Percentiles rank a stretch among this genome's conserved stretches.
phyloP scores from a whole-genome alignment of 2,329 filamentous ascomycete genomes.

The Lachnellula subtilissima region DNA sequence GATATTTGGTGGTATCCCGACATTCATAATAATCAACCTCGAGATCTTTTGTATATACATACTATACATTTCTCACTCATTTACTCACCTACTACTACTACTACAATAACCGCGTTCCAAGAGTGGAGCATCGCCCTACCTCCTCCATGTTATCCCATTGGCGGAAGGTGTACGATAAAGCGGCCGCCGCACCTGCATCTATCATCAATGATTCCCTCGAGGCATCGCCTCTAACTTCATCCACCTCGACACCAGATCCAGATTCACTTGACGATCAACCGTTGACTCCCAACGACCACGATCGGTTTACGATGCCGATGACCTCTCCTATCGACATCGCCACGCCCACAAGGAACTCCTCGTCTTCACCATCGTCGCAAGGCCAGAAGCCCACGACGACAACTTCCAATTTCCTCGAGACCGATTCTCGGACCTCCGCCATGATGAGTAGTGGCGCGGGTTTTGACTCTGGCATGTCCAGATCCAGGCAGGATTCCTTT shows the following conservation, averaged over 20 bases:
- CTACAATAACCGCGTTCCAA: background rate
- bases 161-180: background rate
- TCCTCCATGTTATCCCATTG: background rate
- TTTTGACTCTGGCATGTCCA: constrained; percentile 51
- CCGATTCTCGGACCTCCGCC: constrained; percentile 40
- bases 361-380: constrained; percentile 36
- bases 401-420: constrained; percentile 20
- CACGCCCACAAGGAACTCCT: constrained; percentile 30
- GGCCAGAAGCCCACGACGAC: constrained; percentile 19
- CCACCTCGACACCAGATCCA: constrained; percentile 2
- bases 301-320: constrained; percentile 27
- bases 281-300: constrained; percentile 7
- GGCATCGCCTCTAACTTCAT: constrained; percentile 5
- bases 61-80: background rate
- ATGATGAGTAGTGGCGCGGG: constrained; percentile 49
- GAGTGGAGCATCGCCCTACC: background rate
- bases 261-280: constrained; percentile 3
- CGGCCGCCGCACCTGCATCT: background rate
- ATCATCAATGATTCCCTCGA: background rate
- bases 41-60: background rate
- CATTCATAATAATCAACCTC: background rate
- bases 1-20: background rate
- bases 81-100: background rate
- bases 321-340: constrained; percentile 34
- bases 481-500: constrained; percentile 57